phyloP scores from a whole-genome alignment of 2,329 filamentous ascomycete genomes.

The Penicillium sp. region DNA sequence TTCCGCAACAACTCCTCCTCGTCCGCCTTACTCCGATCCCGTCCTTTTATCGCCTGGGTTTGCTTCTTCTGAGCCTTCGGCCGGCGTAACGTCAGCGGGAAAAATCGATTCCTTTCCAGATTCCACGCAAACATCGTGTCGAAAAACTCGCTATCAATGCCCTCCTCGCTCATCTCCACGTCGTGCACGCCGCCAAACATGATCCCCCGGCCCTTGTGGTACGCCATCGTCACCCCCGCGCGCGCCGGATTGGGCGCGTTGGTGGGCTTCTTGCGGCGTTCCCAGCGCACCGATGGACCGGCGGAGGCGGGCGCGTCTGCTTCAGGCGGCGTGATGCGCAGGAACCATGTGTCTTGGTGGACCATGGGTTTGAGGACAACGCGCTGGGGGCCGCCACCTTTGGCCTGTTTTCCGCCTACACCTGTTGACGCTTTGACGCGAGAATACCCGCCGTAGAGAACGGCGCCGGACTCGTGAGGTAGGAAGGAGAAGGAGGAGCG shows the following conservation, averaged over 20 bases:
- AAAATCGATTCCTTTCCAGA: conserved; percentile 91
- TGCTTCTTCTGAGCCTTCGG: conserved; percentile 64
- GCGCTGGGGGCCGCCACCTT: conserved; percentile 47
- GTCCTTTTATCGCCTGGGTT: conserved; percentile 47
- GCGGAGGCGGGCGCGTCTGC: conserved; percentile 63
- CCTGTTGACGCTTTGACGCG: conserved; percentile 69
- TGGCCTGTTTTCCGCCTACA: conserved; percentile 52
- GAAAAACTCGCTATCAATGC: conserved; percentile 97
- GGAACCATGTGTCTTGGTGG: conserved; percentile 92
- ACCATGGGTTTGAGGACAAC: conserved; percentile 81
- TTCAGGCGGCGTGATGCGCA: conserved; percentile 71
- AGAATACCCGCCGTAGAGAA: conserved; percentile 90
- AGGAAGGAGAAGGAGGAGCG: conserved; percentile 88
- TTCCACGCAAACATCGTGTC: conserved; percentile 91
- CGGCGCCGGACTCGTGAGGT: conserved; percentile 84
- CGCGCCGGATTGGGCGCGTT: conserved; percentile 80
- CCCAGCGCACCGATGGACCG: conserved; percentile 77
- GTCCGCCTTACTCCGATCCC: conserved; percentile 73
- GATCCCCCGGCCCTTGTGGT: conserved; percentile 89
- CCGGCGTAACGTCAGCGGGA: conserved; percentile 73
- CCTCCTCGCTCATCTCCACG: conserved; percentile 85
- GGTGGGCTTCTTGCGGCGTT: conserved; percentile 84
- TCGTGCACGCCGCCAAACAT: conserved; percentile 93
- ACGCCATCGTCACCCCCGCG: conserved; percentile 88
- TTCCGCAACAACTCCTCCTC: conserved; percentile 88